These are phyloP conservation scores for Hypomyces perniciosus DNA, from an alignment of 2,329 filamentous ascomycete species.

Conservation along the genomic window DNA sequence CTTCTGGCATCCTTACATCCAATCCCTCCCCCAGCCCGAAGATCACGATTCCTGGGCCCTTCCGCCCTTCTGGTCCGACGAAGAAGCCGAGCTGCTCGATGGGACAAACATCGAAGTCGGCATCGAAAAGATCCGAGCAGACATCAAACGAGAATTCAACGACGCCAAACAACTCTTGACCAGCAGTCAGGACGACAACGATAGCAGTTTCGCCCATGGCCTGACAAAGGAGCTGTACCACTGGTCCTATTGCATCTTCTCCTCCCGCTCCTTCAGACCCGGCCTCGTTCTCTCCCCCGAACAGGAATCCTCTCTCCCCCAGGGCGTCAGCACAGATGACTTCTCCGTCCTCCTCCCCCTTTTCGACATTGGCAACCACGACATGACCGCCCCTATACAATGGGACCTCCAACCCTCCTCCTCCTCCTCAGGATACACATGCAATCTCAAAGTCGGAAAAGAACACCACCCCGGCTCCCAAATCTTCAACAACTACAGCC, in stretches of 20 bases:
- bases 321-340: constrained; percentile 41
- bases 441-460: constrained; percentile 38
- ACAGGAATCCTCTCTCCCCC: constrained; percentile 22
- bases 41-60: constrained; percentile 45
- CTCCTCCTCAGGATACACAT: constrained; percentile 23
- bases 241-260: constrained; percentile 61
- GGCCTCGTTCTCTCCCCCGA: constrained; percentile 46
- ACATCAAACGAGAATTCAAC: constrained; percentile 42
- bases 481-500: constrained; percentile 66
- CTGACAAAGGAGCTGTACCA: constrained; percentile 49
- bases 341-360: constrained; percentile 65
- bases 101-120: constrained; percentile 49
- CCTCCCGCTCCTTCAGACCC: constrained; percentile 58
- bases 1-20: constrained; percentile 64
- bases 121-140: constrained; percentile 40
- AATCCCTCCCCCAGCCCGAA: constrained; percentile 56
- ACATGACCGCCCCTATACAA: constrained; percentile 50
- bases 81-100: constrained; percentile 51
- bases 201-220: constrained; percentile 23
- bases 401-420: constrained; percentile 43
- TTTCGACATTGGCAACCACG: constrained; percentile 68
- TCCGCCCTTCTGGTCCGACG: constrained; percentile 57
- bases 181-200: constrained; percentile 13
- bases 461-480: constrained; percentile 47
- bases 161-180: constrained; percentile 35